Evolutionary conservation across 305 asterid species (phyloP).

Genomic region (Solanum hybrid): DNA sequence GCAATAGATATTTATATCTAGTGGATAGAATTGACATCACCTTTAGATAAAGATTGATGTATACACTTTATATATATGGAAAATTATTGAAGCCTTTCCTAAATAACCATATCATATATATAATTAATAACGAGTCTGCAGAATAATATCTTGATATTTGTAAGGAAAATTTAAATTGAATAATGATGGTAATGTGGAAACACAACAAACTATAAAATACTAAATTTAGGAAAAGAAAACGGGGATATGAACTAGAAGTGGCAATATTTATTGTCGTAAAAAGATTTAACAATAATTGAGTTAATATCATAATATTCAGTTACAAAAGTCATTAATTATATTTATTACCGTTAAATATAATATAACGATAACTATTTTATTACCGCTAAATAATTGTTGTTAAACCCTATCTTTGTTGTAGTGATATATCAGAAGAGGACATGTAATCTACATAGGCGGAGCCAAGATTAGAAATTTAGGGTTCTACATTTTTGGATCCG

Average conservation of each 20-base stretch:
- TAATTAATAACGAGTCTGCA: not conserved
- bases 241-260: not conserved
- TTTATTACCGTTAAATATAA: too few relatives aligned
- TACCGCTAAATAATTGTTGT: too few relatives aligned
- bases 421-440: not conserved
- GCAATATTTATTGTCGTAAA: not conserved
- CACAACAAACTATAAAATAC: not conserved
- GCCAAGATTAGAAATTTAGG: not conserved
- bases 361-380: too few relatives aligned
- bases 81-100: not conserved
- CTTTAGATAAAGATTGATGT: constrained; percentile 3
- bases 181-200: not conserved
- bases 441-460: not conserved
- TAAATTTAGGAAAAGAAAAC: not conserved
- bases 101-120: not conserved
- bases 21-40: constrained; percentile 1
- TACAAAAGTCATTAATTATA: accelerated
- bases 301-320: not conserved
- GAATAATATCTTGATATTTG: not conserved
- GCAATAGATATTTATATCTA: not conserved
- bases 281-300: not conserved
- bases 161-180: not conserved
- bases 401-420: not conserved
- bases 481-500: too few relatives aligned
- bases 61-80: not conserved